phyloP scores from a whole-genome alignment of 2,329 filamentous ascomycete genomes.

The Neopestalotiopsis clavispora region DNA sequence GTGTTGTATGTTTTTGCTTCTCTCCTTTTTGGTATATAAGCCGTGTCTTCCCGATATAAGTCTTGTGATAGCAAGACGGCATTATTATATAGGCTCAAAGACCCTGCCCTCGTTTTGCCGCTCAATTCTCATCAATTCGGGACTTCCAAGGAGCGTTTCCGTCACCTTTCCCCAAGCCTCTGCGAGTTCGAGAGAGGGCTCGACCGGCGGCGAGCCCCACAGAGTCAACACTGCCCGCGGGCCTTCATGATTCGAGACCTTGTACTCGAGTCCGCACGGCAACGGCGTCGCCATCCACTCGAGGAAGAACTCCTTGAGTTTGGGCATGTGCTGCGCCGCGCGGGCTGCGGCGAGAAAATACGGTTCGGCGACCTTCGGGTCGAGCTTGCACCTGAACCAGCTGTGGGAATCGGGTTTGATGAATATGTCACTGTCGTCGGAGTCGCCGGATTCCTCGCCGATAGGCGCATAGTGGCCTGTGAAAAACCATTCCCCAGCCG shows the following conservation, averaged over 20 bases:
- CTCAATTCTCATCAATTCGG: neutral
- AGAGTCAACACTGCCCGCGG: neutral
- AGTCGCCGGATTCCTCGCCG: neutral
- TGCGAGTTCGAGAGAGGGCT: neutral
- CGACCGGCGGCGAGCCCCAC: neutral
- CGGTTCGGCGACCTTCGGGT: neutral
- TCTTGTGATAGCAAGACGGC: too few relatives aligned
- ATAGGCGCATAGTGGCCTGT: neutral
- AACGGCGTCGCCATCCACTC: neutral
- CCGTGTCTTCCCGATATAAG: too few relatives aligned
- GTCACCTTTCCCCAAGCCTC: neutral
- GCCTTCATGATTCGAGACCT: neutral
- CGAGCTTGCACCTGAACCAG: neutral
- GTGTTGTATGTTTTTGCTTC: too few relatives aligned
- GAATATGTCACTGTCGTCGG: neutral
- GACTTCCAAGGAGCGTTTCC: slow-evolving; percentile 4
- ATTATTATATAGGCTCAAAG: too few relatives aligned
- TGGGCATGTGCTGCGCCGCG: neutral
- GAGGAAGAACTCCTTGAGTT: neutral
- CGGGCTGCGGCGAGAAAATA: neutral
- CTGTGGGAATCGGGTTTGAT: neutral
- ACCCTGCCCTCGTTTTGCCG: too few relatives aligned
- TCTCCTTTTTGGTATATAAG: too few relatives aligned
- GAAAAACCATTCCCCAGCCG: neutral
- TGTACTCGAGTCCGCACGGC: neutral